Evolutionary conservation across 495 filamentous ascomycete genomes (phyloP).

Genomic region (Aspergillus asperescens): DNA sequence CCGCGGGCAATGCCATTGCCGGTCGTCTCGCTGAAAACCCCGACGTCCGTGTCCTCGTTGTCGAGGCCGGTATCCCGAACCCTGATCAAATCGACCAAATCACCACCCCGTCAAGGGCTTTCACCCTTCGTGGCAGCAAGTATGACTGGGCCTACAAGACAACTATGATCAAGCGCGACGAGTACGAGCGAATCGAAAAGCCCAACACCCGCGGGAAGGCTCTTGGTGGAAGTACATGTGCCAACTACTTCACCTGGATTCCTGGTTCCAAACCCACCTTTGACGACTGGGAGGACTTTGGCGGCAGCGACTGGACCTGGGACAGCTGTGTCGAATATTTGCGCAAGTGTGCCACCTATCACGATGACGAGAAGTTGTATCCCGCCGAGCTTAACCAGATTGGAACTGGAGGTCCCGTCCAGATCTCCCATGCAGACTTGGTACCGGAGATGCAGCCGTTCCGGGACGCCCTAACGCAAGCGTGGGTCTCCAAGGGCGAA

Average conservation of each 20-base stretch:
- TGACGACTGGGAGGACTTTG: conserved; percentile 53
- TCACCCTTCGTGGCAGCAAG: conserved; percentile 40
- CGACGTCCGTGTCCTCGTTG: conserved; percentile 45
- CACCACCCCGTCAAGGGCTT: conserved; percentile 40
- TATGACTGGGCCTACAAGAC: conserved; percentile 62
- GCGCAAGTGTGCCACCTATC: conserved; percentile 53
- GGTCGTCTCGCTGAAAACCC: conserved; percentile 54
- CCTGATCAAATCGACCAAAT: conserved; percentile 38
- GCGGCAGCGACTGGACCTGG: conserved; percentile 55
- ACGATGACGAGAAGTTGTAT: conserved; percentile 44
- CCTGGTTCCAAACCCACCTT: conserved; percentile 50
- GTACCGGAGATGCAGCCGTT: conserved; percentile 49
- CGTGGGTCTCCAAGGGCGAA: conserved; percentile 53
- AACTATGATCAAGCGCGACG: conserved; percentile 55
- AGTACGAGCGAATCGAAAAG: conserved; percentile 59
- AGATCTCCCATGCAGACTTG: conserved; percentile 52
- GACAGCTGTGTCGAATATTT: conserved; percentile 46
- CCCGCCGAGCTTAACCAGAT: conserved; percentile 42
- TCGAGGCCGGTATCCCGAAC: conserved; percentile 48
- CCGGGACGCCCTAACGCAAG: conserved; percentile 50
- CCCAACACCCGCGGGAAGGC: conserved; percentile 53
- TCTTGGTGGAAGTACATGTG: conserved; percentile 47
- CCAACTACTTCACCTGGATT: conserved; percentile 57
- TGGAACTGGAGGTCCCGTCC: conserved; percentile 46
- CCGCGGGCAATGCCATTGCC: conserved; percentile 54